Evolutionary conservation across 2,329 filamentous ascomycete species (phyloP).

Genomic region (Venturia aucupariae): DNA sequence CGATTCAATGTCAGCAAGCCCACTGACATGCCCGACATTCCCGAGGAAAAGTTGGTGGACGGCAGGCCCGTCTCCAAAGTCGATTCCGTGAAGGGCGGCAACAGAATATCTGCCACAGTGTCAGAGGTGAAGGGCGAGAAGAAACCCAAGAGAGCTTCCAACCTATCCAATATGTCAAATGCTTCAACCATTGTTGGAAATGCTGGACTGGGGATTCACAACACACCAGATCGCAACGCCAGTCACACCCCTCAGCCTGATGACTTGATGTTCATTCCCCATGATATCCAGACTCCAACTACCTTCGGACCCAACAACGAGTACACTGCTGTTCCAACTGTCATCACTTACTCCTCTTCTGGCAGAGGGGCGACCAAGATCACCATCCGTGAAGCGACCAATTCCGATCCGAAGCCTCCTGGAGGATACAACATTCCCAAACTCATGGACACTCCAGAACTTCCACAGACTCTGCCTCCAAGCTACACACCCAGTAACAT

Average conservation of each 20-base stretch:
- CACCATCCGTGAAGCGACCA: not conserved
- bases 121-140: not conserved
- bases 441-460: not conserved
- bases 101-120: slow-evolving; percentile 2
- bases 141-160: not conserved
- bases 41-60: slow-evolving; percentile 12
- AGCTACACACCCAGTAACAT: not conserved
- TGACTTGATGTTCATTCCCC: slow-evolving; percentile 4
- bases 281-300: slow-evolving; percentile 4
- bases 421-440: not conserved
- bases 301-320: slow-evolving; percentile 11
- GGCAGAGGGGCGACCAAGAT: not conserved
- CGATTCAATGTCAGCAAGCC: slow-evolving; percentile 13
- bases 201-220: not conserved
- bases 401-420: not conserved
- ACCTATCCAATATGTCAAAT: slow-evolving; percentile 2
- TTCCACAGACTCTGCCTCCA: not conserved
- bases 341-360: slow-evolving; percentile 5
- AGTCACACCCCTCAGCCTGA: slow-evolving; percentile 3
- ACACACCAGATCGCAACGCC: not conserved
- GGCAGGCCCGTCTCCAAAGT: slow-evolving; percentile 10
- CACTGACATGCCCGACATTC: slow-evolving; percentile 13
- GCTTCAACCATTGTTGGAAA: not conserved
- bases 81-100: not conserved
- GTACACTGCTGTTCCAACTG: slow-evolving; percentile 9